A percentile compares a stretch with the other conserved stretches of the same genome.
Conservation (phyloP, 2,329 filamentous ascomycete species). For the Didymella sp. region DNA sequence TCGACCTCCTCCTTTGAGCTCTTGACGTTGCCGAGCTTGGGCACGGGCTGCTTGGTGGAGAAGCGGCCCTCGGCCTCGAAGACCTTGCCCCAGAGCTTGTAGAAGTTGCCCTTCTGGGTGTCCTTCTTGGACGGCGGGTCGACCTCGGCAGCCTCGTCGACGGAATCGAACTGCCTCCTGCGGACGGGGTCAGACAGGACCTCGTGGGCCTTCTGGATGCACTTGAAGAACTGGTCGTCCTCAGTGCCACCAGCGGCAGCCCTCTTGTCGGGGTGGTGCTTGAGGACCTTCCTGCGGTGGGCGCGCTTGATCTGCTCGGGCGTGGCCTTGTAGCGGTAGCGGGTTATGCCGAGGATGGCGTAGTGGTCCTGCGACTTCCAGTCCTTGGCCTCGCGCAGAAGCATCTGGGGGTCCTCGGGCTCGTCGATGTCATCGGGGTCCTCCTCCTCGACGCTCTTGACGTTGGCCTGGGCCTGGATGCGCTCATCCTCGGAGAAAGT, state of each 20-base stretch:
- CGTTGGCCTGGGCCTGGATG: slow-evolving; percentile 92
- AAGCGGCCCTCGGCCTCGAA: slow-evolving; percentile 94
- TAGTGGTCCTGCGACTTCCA: slow-evolving; percentile 99
- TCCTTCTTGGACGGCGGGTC: slow-evolving; percentile 94
- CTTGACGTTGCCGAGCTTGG: slow-evolving; percentile 82
- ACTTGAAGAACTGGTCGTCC: slow-evolving; percentile 99
- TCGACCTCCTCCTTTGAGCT: slow-evolving; percentile 89
- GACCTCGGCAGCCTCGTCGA: slow-evolving; percentile 91
- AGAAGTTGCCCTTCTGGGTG: slow-evolving; percentile 83
- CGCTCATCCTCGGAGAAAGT: slow-evolving; percentile 99
- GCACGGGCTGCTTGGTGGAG: slow-evolving; percentile 89
- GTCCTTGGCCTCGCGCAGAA: slow-evolving; percentile 94
- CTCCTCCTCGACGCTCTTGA: slow-evolving; percentile 93
- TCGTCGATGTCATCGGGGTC: slow-evolving; percentile 93
- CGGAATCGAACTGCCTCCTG: slow-evolving; percentile 94
- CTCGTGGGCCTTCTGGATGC: slow-evolving; percentile 97
- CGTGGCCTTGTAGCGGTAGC: slow-evolving; percentile 89
- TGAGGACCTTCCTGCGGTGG: slow-evolving; percentile 99
- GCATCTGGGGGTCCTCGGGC: slow-evolving; percentile 88
- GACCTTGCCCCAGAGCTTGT: slow-evolving; percentile 89
- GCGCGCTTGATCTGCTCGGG: slow-evolving; percentile 99
- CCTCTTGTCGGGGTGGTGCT: slow-evolving; percentile 99
- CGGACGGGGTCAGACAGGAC: slow-evolving; percentile 90
- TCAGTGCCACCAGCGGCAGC: slow-evolving; percentile 85
- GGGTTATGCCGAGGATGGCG: slow-evolving; percentile 89